Evolutionary conservation across 495 filamentous ascomycete species (phyloP).

Genomic region (Poronia punctata): DNA sequence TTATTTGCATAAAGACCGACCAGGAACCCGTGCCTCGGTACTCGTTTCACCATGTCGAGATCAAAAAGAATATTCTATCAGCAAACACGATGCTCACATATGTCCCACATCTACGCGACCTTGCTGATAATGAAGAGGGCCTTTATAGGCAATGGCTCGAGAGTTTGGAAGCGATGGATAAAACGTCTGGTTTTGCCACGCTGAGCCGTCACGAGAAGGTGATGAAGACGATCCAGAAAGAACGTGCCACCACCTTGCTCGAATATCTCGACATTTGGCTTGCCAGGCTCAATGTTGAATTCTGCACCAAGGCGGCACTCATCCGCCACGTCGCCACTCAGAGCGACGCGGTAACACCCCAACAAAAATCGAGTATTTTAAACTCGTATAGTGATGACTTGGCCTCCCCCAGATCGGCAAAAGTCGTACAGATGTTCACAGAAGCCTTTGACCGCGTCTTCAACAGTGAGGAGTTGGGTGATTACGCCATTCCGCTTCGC

Average conservation of each 20-base stretch:
- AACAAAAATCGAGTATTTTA: conserved; percentile 35
- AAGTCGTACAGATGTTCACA: conserved; percentile 31
- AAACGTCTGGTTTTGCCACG: conserved; percentile 40
- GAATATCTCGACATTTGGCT: conserved; percentile 42
- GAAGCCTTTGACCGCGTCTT: conserved; percentile 41
- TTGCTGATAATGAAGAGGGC: conserved; percentile 37
- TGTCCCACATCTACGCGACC: conserved; percentile 40
- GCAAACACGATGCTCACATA: conserved; percentile 44
- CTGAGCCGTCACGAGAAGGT: conserved; percentile 33
- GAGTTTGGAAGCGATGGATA: conserved; percentile 43
- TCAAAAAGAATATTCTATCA: conserved; percentile 42
- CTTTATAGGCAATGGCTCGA: conserved; percentile 40
- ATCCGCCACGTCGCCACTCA: conserved; percentile 38
- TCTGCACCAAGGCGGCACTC: conserved; percentile 36
- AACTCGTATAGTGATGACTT: conserved; percentile 29
- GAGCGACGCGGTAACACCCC: conserved; percentile 36
- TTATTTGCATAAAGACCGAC: conserved; percentile 34
- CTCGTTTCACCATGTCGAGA: conserved; percentile 43
- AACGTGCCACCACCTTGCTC: conserved; percentile 35
- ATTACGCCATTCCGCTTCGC: conserved; percentile 29
- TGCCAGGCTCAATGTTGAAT: conserved; percentile 30
- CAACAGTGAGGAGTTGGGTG: conserved; percentile 16
- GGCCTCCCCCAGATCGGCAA: conserved; percentile 27
- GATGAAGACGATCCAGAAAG: conserved; percentile 32
- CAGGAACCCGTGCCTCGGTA: conserved; percentile 35